phyloP scores from a whole-genome alignment of 1,284 basidiomycete species.

The Trametes sp. region DNA sequence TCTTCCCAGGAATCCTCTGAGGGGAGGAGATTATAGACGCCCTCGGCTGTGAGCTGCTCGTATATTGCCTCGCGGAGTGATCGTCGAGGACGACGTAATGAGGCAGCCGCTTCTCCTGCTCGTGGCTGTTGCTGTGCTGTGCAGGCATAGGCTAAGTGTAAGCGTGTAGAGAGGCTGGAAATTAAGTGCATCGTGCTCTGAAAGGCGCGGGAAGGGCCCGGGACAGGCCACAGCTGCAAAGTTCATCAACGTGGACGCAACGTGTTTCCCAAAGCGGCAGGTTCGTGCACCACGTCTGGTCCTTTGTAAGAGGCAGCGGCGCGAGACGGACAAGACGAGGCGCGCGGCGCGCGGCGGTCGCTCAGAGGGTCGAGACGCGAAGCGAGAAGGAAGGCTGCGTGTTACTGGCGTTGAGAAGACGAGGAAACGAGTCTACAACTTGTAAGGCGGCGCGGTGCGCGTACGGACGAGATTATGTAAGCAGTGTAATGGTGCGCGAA shows the following conservation, averaged over 20 bases:
- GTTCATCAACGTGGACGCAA: slow-evolving; percentile 2
- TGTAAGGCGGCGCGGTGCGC: too few relatives aligned
- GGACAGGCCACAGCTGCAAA: neutral
- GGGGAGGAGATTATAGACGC: slow-evolving; percentile 5
- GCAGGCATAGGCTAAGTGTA: neutral
- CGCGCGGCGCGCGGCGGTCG: too few relatives aligned
- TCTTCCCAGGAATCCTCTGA: slow-evolving; percentile 7
- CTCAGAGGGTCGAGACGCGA: too few relatives aligned
- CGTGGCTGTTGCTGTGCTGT: neutral
- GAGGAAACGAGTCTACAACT: too few relatives aligned
- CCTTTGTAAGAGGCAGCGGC: too few relatives aligned
- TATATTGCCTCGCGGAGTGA: neutral
- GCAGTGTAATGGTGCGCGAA: too few relatives aligned
- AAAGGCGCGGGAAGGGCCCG: neutral
- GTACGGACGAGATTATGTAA: too few relatives aligned
- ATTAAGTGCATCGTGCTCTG: neutral
- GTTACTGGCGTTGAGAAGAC: too few relatives aligned
- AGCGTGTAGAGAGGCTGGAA: slow-evolving; percentile 2
- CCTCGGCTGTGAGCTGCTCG: neutral
- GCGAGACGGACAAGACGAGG: too few relatives aligned
- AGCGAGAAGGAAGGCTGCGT: too few relatives aligned
- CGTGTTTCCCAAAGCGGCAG: slow-evolving; percentile 6
- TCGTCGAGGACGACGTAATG: slow-evolving; percentile 6
- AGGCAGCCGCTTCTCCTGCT: neutral
- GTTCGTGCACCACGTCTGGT: neutral